Base-by-base conservation (phyloP, 352 stramenopile genomes). In the Globisporangium uncinulatum region DNA sequence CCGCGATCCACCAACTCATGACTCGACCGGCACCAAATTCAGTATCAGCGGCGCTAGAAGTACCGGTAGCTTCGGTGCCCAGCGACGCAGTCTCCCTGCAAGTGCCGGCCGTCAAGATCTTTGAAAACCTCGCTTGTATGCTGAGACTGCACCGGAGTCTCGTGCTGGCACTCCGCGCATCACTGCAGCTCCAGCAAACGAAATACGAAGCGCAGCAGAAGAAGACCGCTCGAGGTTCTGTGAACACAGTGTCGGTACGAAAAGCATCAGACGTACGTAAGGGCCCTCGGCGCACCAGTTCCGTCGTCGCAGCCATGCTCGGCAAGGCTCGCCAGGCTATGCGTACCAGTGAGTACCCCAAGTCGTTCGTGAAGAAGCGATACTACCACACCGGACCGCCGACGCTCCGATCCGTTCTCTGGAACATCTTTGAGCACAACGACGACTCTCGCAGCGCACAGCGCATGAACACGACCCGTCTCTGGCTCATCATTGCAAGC, bases 341-440 rank as follows among this genome's bases (percentile, higher is more conserved):
- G 20, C 43, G 29, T n/a, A 61, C 7, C 6, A 29, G 7, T 50
- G 55, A 47, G 51, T 70, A 17, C 53, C 51, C 36, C 10, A 37
- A 17, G 54, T 57, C 11, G 56, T 58, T 3, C 70, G 65, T 56
- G 36, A 70, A 66, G 31, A 61, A 63, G 8, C 59, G 64, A 4
- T 55, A 63, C 42, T 42, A 59, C 11, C 72, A 83, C 37, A 34
- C 29, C 0, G 63, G 63, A 6, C 49, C 64, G 13, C 48, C 58
- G 2, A 76, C 68, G 17, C 64, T 78, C 11, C 73, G 67, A 0
- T 74, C 71, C 0, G 37, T 45, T 3, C 58, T 72, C 31, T 86
- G 75, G 75, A 66, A 78, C 41, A 63, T 74, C 37, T 69, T 83
- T 20, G 69, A 86, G 54, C 70, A 80, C 41, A 69, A 68, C 9